A percentile compares a stretch with the other conserved stretches of the same genome.
Conservation (phyloP, 345 rosid species). For the Corymbia maculata region DNA sequence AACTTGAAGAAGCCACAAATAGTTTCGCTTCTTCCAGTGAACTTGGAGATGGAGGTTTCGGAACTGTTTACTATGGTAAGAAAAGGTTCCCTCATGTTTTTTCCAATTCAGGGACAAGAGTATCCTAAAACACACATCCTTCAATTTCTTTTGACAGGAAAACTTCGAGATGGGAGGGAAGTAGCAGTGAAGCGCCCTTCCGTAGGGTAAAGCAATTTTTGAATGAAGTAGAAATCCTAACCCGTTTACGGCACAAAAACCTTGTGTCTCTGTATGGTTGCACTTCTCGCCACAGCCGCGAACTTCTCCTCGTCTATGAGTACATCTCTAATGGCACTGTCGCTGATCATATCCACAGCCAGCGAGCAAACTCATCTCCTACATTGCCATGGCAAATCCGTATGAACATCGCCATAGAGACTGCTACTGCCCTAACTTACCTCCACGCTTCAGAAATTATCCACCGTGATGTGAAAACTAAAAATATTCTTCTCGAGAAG, state of each 20-base stretch:
- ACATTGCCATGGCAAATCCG: constrained; percentile 7
- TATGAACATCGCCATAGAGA: neutral
- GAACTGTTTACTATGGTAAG: constrained; percentile 55
- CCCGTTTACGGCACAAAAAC: constrained; percentile 19
- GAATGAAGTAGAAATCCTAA: constrained; percentile 19
- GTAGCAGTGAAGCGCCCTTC: constrained; percentile 24
- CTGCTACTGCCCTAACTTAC: neutral
- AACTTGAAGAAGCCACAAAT: constrained; percentile 44
- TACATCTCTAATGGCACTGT: constrained; percentile 1
- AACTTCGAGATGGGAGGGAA: constrained; percentile 17
- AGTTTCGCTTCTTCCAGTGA: constrained; percentile 26
- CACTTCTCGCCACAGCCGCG: constrained; percentile 21
- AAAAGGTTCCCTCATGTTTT: neutral
- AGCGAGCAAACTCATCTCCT: neutral
- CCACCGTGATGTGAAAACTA: constrained; percentile 8
- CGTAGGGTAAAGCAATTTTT: constrained; percentile 14
- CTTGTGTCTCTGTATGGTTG: constrained; percentile 26
- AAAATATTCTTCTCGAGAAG: constrained; percentile 5
- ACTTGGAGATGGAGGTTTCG: constrained; percentile 60
- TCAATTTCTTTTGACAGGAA: neutral
- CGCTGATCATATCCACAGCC: constrained; percentile 2
- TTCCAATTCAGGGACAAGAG: neutral
- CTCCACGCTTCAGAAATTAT: constrained; percentile 1
- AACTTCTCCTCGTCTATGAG: constrained; percentile 18
- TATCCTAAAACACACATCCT: neutral